These are phyloP conservation scores for Sclerotinia sclerotiorum DNA, from an alignment of 2,329 filamentous ascomycete species.

Conservation along the genomic window DNA sequence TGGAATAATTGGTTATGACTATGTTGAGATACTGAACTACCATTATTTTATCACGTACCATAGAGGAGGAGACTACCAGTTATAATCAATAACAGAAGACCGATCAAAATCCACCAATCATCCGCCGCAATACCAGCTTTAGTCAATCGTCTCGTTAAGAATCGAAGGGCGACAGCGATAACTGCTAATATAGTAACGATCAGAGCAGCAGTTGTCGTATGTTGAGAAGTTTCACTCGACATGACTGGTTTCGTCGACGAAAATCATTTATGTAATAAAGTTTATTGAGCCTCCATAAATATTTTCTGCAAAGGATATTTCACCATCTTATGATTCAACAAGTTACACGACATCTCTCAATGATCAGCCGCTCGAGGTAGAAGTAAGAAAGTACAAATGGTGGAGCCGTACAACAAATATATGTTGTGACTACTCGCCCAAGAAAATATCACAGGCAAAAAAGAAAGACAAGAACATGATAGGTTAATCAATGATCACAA, in stretches of 20 bases:
- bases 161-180: conserved; percentile 23
- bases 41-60: conserved; percentile 9
- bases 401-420: conserved; percentile 3
- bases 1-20: neutral
- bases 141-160: conserved; percentile 17
- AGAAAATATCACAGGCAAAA: neutral
- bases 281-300: neutral
- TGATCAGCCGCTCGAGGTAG: neutral
- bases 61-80: conserved; percentile 15
- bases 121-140: conserved; percentile 22
- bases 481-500: neutral
- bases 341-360: neutral
- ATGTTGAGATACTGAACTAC: neutral
- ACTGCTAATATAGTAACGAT: conserved; percentile 20
- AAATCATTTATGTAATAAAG: neutral
- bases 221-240: conserved; percentile 9
- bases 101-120: conserved; percentile 26
- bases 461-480: neutral
- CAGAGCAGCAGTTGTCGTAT: conserved; percentile 14
- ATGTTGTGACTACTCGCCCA: neutral
- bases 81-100: neutral
- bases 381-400: neutral
- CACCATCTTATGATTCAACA: conserved; percentile 6
- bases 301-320: neutral
- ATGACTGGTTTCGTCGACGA: conserved; percentile 9